Conservation (phyloP, 2,329 filamentous ascomycete genomes). For the Sporothrix humicola region DNA sequence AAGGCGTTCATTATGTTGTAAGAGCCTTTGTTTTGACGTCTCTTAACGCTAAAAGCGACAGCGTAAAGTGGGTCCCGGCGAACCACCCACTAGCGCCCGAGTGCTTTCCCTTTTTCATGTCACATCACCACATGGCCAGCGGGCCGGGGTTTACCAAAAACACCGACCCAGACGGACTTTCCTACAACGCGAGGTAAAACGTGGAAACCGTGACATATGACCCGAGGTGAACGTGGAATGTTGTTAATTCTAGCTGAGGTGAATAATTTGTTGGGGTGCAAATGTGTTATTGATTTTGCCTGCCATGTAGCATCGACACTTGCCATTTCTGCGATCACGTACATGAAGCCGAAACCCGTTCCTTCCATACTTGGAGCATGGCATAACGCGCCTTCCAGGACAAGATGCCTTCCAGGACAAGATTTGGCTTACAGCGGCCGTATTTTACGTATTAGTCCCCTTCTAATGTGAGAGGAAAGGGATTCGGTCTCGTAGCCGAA, state of each 20-base stretch:
- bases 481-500: neutral
- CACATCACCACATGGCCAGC: too few relatives aligned
- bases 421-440: neutral
- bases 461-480: neutral
- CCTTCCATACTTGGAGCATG: neutral
- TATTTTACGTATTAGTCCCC: neutral
- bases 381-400: too few relatives aligned
- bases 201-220: neutral
- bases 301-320: neutral
- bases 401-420: too few relatives aligned
- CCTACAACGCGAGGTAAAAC: neutral
- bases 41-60: neutral
- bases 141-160: neutral
- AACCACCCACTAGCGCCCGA: neutral
- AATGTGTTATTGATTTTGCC: neutral
- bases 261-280: neutral
- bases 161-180: neutral
- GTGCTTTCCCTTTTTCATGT: neutral
- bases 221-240: neutral
- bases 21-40: neutral
- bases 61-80: neutral
- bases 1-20: too few relatives aligned
- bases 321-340: neutral
- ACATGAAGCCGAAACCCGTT: slow-evolving; percentile 11
- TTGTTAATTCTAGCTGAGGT: neutral